These are phyloP conservation scores for Fusarium equiseti DNA, from an alignment of 2,329 filamentous ascomycete genomes.

Conservation along the genomic window DNA sequence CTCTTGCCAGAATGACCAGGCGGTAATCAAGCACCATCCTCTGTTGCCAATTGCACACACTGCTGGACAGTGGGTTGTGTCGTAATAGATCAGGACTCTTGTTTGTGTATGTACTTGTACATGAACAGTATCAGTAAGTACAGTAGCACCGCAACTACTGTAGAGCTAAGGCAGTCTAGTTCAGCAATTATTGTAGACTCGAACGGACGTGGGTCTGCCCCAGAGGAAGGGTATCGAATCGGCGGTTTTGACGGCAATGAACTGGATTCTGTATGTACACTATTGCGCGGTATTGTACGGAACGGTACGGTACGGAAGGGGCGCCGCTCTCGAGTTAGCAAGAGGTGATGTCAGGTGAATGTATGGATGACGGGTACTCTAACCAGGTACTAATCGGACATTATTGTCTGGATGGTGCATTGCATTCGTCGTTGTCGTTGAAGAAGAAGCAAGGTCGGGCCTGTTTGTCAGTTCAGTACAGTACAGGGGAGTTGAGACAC, in stretches of 20 bases:
- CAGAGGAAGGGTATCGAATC: slow-evolving; percentile 42
- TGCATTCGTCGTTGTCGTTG: slow-evolving; percentile 12
- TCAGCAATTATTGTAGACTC: slow-evolving; percentile 1
- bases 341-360: not conserved
- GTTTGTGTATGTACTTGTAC: slow-evolving; percentile 5
- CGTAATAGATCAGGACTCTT: slow-evolving; percentile 6
- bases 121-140: not conserved
- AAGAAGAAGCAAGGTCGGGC: slow-evolving; percentile 16
- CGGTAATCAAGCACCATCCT: not conserved
- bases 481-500: slow-evolving; percentile 21
- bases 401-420: slow-evolving; percentile 4
- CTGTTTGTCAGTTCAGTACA: not conserved
- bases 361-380: slow-evolving; percentile 20
- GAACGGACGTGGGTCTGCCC: slow-evolving; percentile 34
- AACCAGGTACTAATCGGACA: not conserved
- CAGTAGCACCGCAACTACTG: slow-evolving; percentile 20
- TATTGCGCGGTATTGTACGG: not conserved
- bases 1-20: not conserved
- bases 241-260: slow-evolving; percentile 34
- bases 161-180: slow-evolving; percentile 5
- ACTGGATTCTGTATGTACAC: not conserved
- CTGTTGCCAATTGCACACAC: not conserved
- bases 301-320: not conserved
- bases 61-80: not conserved
- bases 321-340: not conserved